Evolutionary conservation across 2,329 filamentous ascomycete genomes (phyloP).

Genomic region (Cladosporium colombiae): DNA sequence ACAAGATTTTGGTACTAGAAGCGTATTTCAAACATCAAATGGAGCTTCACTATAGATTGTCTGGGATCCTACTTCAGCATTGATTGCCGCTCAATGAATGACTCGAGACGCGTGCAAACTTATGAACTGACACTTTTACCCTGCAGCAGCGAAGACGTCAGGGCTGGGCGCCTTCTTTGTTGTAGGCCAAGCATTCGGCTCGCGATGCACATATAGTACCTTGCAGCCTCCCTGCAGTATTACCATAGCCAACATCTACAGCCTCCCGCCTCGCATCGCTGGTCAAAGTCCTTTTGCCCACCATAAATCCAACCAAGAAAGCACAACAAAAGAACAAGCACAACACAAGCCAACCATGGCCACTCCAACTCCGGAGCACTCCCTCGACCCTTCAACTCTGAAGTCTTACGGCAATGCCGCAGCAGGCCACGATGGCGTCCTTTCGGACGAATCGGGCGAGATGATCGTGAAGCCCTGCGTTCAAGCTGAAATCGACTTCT

Average conservation of each 20-base stretch:
- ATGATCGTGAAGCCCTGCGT: conserved; percentile 96
- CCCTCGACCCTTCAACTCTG: conserved; percentile 61
- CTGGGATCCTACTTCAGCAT: too few relatives aligned
- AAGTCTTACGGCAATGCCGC: conserved; percentile 73
- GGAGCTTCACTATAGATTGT: too few relatives aligned
- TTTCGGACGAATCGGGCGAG: conserved; percentile 78
- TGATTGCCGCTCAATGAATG: too few relatives aligned
- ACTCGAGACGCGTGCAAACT: neutral
- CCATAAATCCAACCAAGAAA: neutral
- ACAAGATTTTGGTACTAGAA: neutral
- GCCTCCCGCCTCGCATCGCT: neutral
- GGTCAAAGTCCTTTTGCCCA: neutral
- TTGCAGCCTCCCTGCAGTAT: neutral
- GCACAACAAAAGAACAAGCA: neutral
- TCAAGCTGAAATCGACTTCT: conserved; percentile 81
- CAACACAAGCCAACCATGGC: neutral
- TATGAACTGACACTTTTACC: neutral
- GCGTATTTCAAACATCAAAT: neutral
- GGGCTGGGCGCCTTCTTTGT: neutral
- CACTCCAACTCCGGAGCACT: neutral
- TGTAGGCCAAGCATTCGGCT: neutral
- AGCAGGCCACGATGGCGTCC: conserved; percentile 86
- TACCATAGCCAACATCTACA: neutral
- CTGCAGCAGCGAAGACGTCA: neutral
- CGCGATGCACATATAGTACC: neutral